A percentile compares a stretch with the other conserved stretches of the same genome.
Evolutionary conservation across 805 yeast genomes (phyloP).

Genomic region (Pichia eremophila): DNA sequence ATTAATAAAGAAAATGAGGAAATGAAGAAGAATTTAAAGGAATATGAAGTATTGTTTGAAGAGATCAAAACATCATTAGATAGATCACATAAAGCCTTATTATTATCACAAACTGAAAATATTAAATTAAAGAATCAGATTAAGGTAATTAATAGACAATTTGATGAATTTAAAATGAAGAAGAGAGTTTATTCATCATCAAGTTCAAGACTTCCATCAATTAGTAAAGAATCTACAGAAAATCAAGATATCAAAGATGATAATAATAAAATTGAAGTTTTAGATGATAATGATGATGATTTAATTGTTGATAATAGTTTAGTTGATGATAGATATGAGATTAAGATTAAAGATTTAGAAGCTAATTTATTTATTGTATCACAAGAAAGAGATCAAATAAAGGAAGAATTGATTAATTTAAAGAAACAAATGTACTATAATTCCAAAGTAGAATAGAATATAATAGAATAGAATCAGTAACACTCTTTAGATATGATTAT

Average conservation of each 20-base stretch:
- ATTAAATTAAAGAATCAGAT: constrained; percentile 47
- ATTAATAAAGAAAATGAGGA: constrained; percentile 20
- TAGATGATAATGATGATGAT: constrained; percentile 10
- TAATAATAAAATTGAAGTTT: background rate
- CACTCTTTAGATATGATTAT: background rate
- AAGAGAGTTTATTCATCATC: constrained; percentile 16
- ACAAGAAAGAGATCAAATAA: constrained; percentile 77
- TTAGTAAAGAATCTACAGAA: background rate
- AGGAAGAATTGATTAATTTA: constrained; percentile 46
- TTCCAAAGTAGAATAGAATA: no score
- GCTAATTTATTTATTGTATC: constrained; percentile 74
- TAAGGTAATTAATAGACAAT: constrained; percentile 49
- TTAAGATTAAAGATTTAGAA: constrained; percentile 72
- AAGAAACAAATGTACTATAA: constrained; percentile 43
- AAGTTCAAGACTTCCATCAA: constrained; percentile 2
- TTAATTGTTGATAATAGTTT: constrained; percentile 23
- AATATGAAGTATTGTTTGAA: constrained; percentile 57
- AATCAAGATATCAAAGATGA: background rate
- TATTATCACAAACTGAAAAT: constrained; percentile 63
- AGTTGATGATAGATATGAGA: constrained; percentile 49
- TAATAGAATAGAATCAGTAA: background rate
- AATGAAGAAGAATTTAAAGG: constrained; percentile 12
- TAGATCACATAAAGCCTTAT: constrained; percentile 67
- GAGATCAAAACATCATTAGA: constrained; percentile 64
- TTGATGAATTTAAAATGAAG: constrained; percentile 54